A percentile compares a stretch with the other conserved stretches of the same genome.
These are phyloP conservation scores for Candida sakaeoensis DNA, from an alignment of 805 yeast species.

Conservation along the genomic window DNA sequence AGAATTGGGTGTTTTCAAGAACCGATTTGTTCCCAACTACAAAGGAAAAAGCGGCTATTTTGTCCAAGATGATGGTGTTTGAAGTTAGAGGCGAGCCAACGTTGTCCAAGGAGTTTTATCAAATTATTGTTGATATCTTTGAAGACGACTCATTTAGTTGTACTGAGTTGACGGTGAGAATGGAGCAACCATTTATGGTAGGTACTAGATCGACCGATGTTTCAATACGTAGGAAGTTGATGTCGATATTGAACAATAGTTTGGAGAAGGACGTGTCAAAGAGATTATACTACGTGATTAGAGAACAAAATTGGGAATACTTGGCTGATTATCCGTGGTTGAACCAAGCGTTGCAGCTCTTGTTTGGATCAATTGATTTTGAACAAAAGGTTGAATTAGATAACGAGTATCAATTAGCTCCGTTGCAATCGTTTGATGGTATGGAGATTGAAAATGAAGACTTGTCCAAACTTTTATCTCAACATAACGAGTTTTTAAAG, in stretches of 20 bases:
- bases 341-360: conserved; percentile 83
- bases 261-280: conserved; percentile 74
- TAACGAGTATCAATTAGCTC: conserved; percentile 51
- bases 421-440: conserved; percentile 39
- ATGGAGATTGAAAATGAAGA: conserved; percentile 27
- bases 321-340: conserved; percentile 92
- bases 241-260: conserved; percentile 74
- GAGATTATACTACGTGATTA: conserved; percentile 78
- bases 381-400: conserved; percentile 45
- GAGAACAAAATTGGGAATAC: conserved; percentile 97
- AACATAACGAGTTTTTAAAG: conserved; percentile 30
- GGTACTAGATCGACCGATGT: conserved; percentile 86
- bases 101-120: conserved; percentile 73
- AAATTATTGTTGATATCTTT: conserved; percentile 82
- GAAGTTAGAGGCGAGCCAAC: conserved; percentile 85
- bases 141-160: conserved; percentile 72
- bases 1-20: conserved; percentile 85
- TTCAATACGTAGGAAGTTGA: conserved; percentile 66
- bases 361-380: conserved; percentile 72
- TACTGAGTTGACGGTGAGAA: conserved; percentile 85
- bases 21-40: conserved; percentile 87
- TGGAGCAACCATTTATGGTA: conserved; percentile 94
- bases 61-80: conserved; percentile 89
- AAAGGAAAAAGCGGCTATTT: conserved; percentile 92
- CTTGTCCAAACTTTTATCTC: conserved; percentile 19